These are phyloP conservation scores for Vitis hybrid DNA, from an alignment of 177 flowering plant species.

Conservation along the genomic window DNA sequence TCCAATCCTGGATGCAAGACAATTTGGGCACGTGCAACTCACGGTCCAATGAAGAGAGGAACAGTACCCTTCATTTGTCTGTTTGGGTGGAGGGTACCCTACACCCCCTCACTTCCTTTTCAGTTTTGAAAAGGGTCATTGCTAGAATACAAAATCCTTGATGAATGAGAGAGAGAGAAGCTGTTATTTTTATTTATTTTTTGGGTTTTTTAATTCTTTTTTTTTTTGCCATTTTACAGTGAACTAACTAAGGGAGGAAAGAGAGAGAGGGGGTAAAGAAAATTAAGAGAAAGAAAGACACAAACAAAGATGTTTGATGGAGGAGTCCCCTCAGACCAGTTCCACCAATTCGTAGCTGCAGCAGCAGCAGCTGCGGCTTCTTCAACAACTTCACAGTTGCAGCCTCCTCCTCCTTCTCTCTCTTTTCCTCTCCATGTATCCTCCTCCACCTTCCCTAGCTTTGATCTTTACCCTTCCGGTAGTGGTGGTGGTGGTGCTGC, in stretches of 20 bases:
- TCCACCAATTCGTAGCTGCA: constrained; percentile 47
- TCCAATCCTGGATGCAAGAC: constrained; percentile 1
- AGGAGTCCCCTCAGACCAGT: constrained; percentile 48
- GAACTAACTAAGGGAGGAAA: neutral
- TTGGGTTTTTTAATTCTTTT: constrained; percentile 8
- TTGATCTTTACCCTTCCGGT: constrained; percentile 21
- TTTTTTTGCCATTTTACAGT: constrained; percentile 18
- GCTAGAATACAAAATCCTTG: constrained; percentile 27
- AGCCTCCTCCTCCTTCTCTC: constrained; percentile 16
- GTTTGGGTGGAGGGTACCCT: constrained; percentile 10
- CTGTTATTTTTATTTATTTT: constrained; percentile 9
- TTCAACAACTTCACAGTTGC: constrained; percentile 22
- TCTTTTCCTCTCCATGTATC: constrained; percentile 11
- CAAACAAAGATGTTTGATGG: constrained; percentile 55
- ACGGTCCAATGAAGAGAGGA: neutral
- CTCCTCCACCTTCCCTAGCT: constrained; percentile 11
- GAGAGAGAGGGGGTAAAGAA: constrained; percentile 2
- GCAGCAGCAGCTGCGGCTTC: constrained; percentile 12
- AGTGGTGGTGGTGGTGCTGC: neutral
- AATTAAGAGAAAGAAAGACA: neutral
- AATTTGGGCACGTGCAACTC: constrained; percentile 2
- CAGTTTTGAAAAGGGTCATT: constrained; percentile 4
- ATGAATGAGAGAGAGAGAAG: constrained; percentile 29
- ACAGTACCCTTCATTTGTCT: neutral
- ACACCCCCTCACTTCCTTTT: constrained; percentile 10